These are phyloP conservation scores for Eutrema japonicum DNA, from an alignment of 345 rosid genomes.

Conservation along the genomic window DNA sequence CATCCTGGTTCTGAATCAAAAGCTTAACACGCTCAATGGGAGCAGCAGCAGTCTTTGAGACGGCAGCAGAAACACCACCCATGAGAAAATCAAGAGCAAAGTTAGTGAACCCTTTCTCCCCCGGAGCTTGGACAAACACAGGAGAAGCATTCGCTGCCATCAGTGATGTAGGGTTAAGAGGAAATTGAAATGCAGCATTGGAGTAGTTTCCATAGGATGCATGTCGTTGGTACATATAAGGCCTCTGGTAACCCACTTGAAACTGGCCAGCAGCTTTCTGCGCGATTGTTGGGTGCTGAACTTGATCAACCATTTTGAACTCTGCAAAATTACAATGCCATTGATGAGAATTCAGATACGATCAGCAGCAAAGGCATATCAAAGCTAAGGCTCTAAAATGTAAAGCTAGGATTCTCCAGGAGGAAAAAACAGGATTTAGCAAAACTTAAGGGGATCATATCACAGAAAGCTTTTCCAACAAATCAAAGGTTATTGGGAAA, in stretches of 20 bases:
- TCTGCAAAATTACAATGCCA: slow-evolving; percentile 45
- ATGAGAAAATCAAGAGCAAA: slow-evolving; percentile 75
- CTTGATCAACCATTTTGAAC: slow-evolving; percentile 74
- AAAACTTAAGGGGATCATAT: too few species aligned
- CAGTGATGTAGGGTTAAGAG: slow-evolving; percentile 43
- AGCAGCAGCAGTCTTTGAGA: slow-evolving; percentile 84
- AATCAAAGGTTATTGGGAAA: too few species aligned
- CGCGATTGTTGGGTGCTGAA: slow-evolving; percentile 64
- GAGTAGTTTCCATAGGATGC: slow-evolving; percentile 65
- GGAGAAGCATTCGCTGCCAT: slow-evolving; percentile 54
- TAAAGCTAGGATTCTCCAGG: too few species aligned
- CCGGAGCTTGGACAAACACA: slow-evolving; percentile 64
- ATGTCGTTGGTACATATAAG: slow-evolving; percentile 57
- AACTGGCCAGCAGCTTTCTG: slow-evolving; percentile 77
- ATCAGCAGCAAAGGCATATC: not conserved
- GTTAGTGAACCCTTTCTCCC: slow-evolving; percentile 65
- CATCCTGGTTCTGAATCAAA: slow-evolving; percentile 81
- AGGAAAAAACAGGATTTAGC: too few species aligned
- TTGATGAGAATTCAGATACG: not conserved
- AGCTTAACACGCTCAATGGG: slow-evolving; percentile 94
- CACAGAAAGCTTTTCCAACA: too few species aligned
- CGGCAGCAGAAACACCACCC: slow-evolving; percentile 95
- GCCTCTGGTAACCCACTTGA: slow-evolving; percentile 56
- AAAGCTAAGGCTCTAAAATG: too few species aligned
- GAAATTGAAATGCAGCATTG: slow-evolving; percentile 62